Evolutionary conservation across 129 eudicot genomes (phyloP).

Genomic region (Flaveria trinervia): DNA sequence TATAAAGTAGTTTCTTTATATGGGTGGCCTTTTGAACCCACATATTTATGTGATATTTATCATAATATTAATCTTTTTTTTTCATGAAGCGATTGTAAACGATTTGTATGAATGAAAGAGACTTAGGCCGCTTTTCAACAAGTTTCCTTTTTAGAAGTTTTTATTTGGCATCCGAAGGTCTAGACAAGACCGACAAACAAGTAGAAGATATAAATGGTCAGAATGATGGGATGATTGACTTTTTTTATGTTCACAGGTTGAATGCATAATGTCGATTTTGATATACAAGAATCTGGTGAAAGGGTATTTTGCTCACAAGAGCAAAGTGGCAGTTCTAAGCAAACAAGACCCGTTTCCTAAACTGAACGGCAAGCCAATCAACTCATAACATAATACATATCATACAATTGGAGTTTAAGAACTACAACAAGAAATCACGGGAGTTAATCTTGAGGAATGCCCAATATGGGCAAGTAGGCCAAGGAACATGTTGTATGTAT

Average conservation of each 20-base stretch:
- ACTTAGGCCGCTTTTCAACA: background rate
- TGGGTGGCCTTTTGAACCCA: background rate
- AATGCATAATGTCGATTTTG: slow-evolving; percentile 86
- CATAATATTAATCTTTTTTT: too few relatives aligned
- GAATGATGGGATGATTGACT: background rate
- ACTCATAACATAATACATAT: slow-evolving; percentile 33
- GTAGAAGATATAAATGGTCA: background rate
- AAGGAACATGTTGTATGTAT: background rate
- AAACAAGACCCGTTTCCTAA: slow-evolving; percentile 96
- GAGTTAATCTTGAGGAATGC: background rate
- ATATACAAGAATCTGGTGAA: slow-evolving; percentile 86
- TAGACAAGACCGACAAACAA: too few relatives aligned
- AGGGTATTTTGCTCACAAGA: slow-evolving; percentile 98
- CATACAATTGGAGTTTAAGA: background rate
- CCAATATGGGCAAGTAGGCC: background rate
- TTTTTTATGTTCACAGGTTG: slow-evolving; percentile 57
- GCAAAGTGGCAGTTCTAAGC: slow-evolving; percentile 91
- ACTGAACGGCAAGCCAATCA: slow-evolving; percentile 86
- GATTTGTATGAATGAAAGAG: background rate
- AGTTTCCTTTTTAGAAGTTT: background rate
- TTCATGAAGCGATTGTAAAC: background rate
- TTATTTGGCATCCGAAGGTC: background rate
- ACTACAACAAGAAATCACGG: background rate
- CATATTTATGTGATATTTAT: background rate
- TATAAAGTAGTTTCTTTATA: background rate